Evolutionary conservation across 139 green algal genomes (phyloP).

Genomic region (Tetradesmus obliquus): DNA sequence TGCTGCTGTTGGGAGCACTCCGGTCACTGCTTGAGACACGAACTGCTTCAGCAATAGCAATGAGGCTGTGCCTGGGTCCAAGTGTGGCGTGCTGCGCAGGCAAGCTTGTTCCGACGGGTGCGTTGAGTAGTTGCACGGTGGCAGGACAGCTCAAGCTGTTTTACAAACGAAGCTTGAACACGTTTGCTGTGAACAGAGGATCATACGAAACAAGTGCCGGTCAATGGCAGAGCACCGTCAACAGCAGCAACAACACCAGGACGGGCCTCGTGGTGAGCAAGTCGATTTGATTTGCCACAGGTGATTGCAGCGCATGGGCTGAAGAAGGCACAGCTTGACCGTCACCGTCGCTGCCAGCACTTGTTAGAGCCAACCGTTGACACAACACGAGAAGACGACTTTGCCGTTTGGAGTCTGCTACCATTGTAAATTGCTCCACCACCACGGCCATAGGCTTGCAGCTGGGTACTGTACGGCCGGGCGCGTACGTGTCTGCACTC

Average conservation of each 20-base stretch:
- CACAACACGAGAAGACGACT: neutral
- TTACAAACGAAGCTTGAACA: no score
- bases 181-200: neutral
- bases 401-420: neutral
- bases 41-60: neutral
- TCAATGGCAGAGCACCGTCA: neutral
- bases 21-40: neutral
- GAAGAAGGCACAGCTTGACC: no score
- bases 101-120: neutral
- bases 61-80: neutral
- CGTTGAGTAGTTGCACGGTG: neutral
- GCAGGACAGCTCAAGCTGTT: neutral
- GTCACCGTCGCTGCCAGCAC: neutral
- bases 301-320: no score
- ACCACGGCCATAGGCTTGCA: neutral
- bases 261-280: neutral
- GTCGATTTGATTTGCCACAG: neutral
- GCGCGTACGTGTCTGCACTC: neutral
- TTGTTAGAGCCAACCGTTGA: neutral
- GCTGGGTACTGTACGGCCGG: neutral
- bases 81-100: no score
- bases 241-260: neutral
- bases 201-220: neutral
- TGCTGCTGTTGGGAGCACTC: neutral
- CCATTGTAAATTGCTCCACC: neutral